A percentile compares a stretch with the other conserved stretches of the same genome.
phyloP scores from a whole-genome alignment of 2,329 filamentous ascomycete genomes.

The Aspergillus flavus region DNA sequence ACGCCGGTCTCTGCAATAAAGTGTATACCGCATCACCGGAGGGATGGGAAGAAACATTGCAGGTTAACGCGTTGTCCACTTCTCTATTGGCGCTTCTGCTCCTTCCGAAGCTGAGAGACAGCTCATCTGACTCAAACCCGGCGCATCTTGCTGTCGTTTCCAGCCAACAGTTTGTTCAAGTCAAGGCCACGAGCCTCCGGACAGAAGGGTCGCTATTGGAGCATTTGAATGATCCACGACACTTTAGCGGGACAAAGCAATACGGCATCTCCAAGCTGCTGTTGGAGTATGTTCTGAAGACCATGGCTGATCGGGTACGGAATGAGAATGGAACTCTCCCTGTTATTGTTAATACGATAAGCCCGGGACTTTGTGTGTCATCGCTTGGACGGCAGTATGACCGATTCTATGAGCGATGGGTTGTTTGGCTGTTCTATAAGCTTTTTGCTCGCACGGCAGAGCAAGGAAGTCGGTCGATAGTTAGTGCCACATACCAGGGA shows the following conservation, averaged over 20 bases:
- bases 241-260: constrained; percentile 36
- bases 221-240: constrained; percentile 34
- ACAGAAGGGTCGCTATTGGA: constrained; percentile 35
- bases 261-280: constrained; percentile 49
- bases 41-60: constrained; percentile 56
- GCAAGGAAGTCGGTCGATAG: constrained; percentile 47
- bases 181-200: constrained; percentile 34
- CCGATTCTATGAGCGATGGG: constrained; percentile 36
- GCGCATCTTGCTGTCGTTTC: constrained; percentile 51
- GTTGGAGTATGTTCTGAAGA: constrained; percentile 46
- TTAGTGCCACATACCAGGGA: constrained; percentile 46
- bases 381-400: constrained; percentile 46
- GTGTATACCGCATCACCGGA: constrained; percentile 41
- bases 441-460: constrained; percentile 48
- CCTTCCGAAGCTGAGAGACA: constrained; percentile 48
- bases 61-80: constrained; percentile 62
- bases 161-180: constrained; percentile 43
- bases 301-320: constrained; percentile 34
- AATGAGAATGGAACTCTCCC: constrained; percentile 37
- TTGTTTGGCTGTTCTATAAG: constrained; percentile 37
- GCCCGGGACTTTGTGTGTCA: constrained; percentile 49
- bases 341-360: constrained; percentile 49
- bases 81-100: constrained; percentile 57
- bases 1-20: constrained; percentile 48
- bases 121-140: constrained; percentile 32